These are phyloP conservation scores for Skeletonema menzelii DNA, from an alignment of 108 stramenopile species.

Conservation along the genomic window DNA sequence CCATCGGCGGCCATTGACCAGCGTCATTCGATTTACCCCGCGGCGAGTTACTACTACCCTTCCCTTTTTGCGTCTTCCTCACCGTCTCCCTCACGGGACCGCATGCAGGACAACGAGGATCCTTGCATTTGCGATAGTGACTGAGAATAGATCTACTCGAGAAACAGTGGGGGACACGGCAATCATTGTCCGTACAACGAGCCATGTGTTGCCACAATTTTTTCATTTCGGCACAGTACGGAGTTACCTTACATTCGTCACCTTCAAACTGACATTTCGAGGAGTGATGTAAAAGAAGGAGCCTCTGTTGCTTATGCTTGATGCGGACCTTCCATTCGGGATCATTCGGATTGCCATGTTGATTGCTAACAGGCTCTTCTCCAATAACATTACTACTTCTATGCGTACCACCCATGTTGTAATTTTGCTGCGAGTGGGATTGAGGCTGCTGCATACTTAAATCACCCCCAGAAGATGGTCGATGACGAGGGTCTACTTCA, in stretches of 20 bases:
- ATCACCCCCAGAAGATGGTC: neutral
- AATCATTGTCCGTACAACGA: conserved; percentile 95
- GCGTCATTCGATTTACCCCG: neutral
- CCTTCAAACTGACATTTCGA: conserved; percentile 96
- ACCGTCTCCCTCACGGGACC: conserved; percentile 97
- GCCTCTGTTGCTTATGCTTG: conserved; percentile 98
- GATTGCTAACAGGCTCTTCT: conserved; percentile 11
- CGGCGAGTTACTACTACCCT: conserved; percentile 10
- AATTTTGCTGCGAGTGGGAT: neutral
- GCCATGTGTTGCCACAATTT: conserved; percentile 98
- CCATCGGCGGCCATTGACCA: conserved; percentile 6
- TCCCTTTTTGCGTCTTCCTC: conserved; percentile 57
- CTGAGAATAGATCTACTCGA: conserved; percentile 95
- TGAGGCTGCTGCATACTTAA: neutral
- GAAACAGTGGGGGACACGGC: conserved; percentile 94
- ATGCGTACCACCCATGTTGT: conserved; percentile 1
- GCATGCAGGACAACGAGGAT: conserved; percentile 97
- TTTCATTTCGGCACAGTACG: conserved; percentile 98
- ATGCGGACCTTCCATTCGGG: conserved; percentile 89
- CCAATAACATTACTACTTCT: conserved; percentile 8
- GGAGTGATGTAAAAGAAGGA: conserved; percentile 95
- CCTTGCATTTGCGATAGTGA: conserved; percentile 98
- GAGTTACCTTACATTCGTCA: conserved; percentile 95
- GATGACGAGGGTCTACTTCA: conserved; percentile 10
- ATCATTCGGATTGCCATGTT: conserved; percentile 67